These are phyloP conservation scores for Tinospora cordifolia DNA, from an alignment of 164 flowering plant genomes.

Conservation along the genomic window DNA sequence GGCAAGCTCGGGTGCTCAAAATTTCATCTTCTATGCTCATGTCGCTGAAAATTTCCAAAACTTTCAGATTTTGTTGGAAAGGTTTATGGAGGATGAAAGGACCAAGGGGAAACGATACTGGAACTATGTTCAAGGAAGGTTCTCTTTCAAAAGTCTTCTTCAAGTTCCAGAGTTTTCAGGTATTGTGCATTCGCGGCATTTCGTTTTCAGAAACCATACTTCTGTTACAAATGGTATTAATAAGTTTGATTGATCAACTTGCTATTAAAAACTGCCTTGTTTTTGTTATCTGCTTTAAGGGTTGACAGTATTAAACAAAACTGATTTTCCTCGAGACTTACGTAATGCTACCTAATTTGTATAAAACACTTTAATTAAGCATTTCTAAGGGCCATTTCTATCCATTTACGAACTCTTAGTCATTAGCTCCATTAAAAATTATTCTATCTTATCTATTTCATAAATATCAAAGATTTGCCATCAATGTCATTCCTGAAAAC, in stretches of 20 bases:
- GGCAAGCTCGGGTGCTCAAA: conserved; percentile 11
- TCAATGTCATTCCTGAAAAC: no score
- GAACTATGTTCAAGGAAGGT: conserved; percentile 35
- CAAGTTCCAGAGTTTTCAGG: conserved; percentile 52
- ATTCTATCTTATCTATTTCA: no score
- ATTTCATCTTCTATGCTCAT: conserved; percentile 18
- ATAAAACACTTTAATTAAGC: no score
- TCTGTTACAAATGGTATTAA: neutral
- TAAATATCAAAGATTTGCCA: no score
- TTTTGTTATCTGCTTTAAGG: no score
- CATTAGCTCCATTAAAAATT: no score
- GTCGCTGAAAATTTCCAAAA: conserved; percentile 41
- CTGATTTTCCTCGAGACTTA: no score
- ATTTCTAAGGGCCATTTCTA: no score
- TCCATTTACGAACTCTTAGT: no score
- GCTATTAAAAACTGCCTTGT: neutral
- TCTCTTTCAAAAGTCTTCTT: conserved; percentile 35
- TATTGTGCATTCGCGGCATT: conserved; percentile 7
- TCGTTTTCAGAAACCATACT: neutral
- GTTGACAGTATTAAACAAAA: no score
- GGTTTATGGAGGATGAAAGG: conserved; percentile 49
- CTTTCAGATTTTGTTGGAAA: conserved; percentile 43
- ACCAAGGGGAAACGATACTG: conserved; percentile 29
- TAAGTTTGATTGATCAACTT: neutral
- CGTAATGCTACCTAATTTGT: no score